phyloP scores from a whole-genome alignment of 768 basidiomycete genomes.

The Hericium erinaceus region DNA sequence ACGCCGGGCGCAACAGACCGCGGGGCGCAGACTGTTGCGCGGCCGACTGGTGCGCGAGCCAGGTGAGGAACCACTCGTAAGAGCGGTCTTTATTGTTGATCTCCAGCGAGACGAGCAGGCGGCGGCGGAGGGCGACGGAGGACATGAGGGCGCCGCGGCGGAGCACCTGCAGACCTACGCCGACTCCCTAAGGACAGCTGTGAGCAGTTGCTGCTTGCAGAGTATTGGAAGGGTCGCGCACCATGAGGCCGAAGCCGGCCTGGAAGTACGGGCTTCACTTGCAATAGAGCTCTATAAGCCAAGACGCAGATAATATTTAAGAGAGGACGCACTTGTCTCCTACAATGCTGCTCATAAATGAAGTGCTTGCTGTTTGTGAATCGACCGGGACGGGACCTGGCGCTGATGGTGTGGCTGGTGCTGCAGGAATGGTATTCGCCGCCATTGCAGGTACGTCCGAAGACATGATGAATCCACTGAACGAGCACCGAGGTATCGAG shows the following conservation, averaged over 20 bases:
- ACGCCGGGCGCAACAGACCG: conserved; percentile 17
- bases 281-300: conserved; percentile 1
- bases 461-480: too few species aligned
- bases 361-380: background rate
- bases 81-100: conserved; percentile 92
- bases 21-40: conserved; percentile 3
- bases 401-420: too few species aligned
- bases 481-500: too few species aligned
- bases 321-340: conserved; percentile 55
- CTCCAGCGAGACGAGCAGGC: conserved; percentile 91
- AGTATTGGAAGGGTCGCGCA: conserved; percentile 21
- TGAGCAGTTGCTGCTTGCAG: background rate
- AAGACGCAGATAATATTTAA: background rate
- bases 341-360: conserved; percentile 25
- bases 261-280: conserved; percentile 87
- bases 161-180: conserved; percentile 71
- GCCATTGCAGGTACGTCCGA: too few species aligned
- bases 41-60: conserved; percentile 78
- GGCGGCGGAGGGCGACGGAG: conserved; percentile 68
- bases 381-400: too few species aligned
- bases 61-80: conserved; percentile 94
- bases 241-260: conserved; percentile 97
- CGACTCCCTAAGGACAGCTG: conserved; percentile 63
- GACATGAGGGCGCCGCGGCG: conserved; percentile 63
- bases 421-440: too few species aligned